Conservation (phyloP, 805 yeast species). For the Ascoidea rubescens region DNA sequence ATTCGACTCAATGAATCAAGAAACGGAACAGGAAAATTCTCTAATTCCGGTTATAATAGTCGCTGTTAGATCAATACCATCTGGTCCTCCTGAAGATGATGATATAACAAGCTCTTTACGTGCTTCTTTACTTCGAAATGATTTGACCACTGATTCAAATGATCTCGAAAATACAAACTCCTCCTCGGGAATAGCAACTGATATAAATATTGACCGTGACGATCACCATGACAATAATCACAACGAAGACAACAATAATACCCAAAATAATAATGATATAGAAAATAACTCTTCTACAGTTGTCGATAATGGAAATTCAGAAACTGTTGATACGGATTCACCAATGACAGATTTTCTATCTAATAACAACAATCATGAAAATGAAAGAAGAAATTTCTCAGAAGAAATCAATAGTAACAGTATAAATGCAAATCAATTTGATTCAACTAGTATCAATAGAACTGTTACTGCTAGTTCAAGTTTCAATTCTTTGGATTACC, state of each 20-base stretch:
- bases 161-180: background rate
- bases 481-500: too few species aligned
- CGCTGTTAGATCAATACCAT: constrained; percentile 29
- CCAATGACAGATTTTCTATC: too few species aligned
- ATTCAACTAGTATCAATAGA: too few species aligned
- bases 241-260: background rate
- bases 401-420: too few species aligned
- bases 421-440: too few species aligned
- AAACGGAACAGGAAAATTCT: constrained; percentile 2
- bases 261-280: too few species aligned
- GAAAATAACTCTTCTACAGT: too few species aligned
- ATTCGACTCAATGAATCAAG: constrained; percentile 18
- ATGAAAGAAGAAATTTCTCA: too few species aligned
- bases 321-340: too few species aligned
- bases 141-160: background rate
- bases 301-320: too few species aligned
- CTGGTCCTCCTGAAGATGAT: constrained; percentile 3
- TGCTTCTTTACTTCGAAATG: background rate
- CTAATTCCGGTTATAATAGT: constrained; percentile 34
- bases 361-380: too few species aligned
- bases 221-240: background rate
- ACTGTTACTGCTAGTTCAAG: too few species aligned
- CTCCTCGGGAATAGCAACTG: background rate
- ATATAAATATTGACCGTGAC: background rate
- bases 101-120: constrained; percentile 2